Evolutionary conservation across 306 rosid species (phyloP), one percentile per base, ranked within the genome.

Genomic region (Ziziphus jujuba): DNA sequence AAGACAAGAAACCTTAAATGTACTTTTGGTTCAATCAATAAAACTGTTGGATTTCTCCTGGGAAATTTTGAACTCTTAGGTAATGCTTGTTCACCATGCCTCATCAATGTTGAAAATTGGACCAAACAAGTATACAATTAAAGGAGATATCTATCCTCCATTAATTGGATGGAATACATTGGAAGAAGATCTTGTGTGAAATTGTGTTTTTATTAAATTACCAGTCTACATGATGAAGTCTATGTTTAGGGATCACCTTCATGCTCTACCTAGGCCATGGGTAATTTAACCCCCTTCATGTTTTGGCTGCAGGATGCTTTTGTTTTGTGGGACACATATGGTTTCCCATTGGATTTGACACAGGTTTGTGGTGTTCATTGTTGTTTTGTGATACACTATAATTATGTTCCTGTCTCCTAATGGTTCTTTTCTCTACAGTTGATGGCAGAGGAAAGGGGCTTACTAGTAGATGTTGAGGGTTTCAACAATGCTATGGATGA

Each of bases 261-360:
- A 45, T 56, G n/a, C 16, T 40, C 17, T 74, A 59, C 34, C 16
- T 14, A 20, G 69, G 65, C 45, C 53, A 56, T 61, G 72, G 74
- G 45, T 40, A 40, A 40, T 72, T 40, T 85, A 61, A 79, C 69
- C 24, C 70, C 63, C 31, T 68, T 76, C 7, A 68, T 67, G 54
- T 53, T 68, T 65, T 75, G 72, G 63, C 55, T 79, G 79, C 72
- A 93, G 99, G 99, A 90, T 66, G 99, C 96, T 44, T 93, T 93
- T 84, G 76, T 90, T 77, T 79, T 93, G 87, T 93, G 97, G 99
- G 99, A 93, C 69, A 90, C 99, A 0, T 93, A 55, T 66, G 99
- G 99, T 40, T 93, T 93, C 79, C 99, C 99, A 5, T 74, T 93
- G 66, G 99, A 93, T 82, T 87, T 93, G 81, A 93, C 99, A 69